phyloP scores from a whole-genome alignment of 768 basidiomycete species.

The Amanita molliuscula region DNA sequence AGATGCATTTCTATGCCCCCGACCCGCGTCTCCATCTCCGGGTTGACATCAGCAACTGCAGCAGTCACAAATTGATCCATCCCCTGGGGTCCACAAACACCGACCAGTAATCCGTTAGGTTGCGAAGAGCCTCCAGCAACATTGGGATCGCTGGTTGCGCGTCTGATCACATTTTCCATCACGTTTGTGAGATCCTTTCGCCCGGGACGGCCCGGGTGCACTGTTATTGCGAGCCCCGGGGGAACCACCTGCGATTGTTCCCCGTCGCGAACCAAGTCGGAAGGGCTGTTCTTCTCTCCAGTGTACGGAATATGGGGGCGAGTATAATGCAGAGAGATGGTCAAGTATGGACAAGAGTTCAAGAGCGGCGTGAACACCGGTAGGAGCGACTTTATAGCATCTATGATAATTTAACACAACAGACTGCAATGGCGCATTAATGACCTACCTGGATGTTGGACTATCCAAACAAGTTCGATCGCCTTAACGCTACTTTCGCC shows the following conservation, averaged over 20 bases:
- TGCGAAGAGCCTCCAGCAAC: conserved; percentile 12
- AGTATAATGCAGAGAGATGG: not conserved
- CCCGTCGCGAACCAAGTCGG: not conserved
- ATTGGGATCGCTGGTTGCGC: conserved; percentile 32
- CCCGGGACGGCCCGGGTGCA: conserved; percentile 38
- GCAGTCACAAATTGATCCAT: conserved; percentile 39
- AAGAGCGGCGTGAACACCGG: not conserved
- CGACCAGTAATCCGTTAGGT: conserved; percentile 41
- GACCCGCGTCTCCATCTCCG: conserved; percentile 35
- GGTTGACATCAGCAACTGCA: conserved; percentile 36
- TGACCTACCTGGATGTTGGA: conserved; percentile 20
- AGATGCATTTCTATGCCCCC: conserved; percentile 53
- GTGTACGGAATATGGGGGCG: not conserved
- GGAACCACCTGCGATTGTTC: not conserved
- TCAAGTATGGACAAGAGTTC: not conserved
- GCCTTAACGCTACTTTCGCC: conserved; percentile 27
- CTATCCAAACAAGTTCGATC: conserved; percentile 43
- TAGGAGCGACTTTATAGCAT: not conserved
- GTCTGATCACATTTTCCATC: conserved; percentile 35
- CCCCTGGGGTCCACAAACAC: conserved; percentile 49
- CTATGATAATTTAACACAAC: not conserved
- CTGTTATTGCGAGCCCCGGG: conserved; percentile 10
- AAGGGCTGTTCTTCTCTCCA: not conserved
- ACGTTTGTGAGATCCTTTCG: conserved; percentile 42
- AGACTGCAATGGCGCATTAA: not conserved